phyloP scores from a whole-genome alignment of 2,329 filamentous ascomycete species.

The Aspergillus spinulosporus region DNA sequence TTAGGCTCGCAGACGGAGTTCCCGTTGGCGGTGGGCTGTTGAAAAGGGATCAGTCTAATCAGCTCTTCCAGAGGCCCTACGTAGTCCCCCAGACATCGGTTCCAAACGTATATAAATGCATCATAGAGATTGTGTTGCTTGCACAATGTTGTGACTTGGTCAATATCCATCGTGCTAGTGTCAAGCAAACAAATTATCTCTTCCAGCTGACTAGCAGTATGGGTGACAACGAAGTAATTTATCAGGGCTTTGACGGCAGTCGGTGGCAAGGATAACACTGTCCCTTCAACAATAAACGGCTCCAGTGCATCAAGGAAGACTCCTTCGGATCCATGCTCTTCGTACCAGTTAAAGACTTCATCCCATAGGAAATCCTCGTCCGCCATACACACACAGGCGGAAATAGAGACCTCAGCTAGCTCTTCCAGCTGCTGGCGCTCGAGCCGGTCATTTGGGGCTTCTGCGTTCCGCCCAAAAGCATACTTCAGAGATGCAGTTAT shows the following conservation, averaged over 20 bases:
- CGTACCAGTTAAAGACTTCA: constrained; percentile 85
- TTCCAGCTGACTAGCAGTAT: constrained; percentile 76
- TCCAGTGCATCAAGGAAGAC: constrained; percentile 88
- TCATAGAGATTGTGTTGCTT: constrained; percentile 92
- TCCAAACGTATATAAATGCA: constrained; percentile 96
- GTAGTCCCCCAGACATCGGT: constrained; percentile 82
- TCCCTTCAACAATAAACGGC: constrained; percentile 77
- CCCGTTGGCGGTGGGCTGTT: constrained; percentile 32
- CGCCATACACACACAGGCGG: constrained; percentile 74
- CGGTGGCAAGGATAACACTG: constrained; percentile 74
- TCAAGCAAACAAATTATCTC: constrained; percentile 94
- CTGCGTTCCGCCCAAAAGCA: constrained; percentile 68
- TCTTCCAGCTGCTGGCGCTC: constrained; percentile 68
- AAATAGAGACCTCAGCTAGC: constrained; percentile 79
- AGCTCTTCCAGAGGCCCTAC: constrained; percentile 87
- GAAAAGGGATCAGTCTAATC: constrained; percentile 49
- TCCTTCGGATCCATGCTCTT: constrained; percentile 69
- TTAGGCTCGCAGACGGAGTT: constrained; percentile 58
- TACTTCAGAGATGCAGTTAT: constrained; percentile 90
- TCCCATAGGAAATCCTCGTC: constrained; percentile 86
- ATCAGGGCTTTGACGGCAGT: constrained; percentile 84
- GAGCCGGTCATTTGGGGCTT: constrained; percentile 51
- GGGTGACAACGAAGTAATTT: constrained; percentile 72
- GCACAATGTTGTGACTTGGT: constrained; percentile 87
- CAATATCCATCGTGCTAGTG: constrained; percentile 86